Evolutionary conservation across 2,329 filamentous ascomycete genomes (phyloP), one percentile per base, ranked within the genome.

Genomic region (Curvularia hawaiiensis): DNA sequence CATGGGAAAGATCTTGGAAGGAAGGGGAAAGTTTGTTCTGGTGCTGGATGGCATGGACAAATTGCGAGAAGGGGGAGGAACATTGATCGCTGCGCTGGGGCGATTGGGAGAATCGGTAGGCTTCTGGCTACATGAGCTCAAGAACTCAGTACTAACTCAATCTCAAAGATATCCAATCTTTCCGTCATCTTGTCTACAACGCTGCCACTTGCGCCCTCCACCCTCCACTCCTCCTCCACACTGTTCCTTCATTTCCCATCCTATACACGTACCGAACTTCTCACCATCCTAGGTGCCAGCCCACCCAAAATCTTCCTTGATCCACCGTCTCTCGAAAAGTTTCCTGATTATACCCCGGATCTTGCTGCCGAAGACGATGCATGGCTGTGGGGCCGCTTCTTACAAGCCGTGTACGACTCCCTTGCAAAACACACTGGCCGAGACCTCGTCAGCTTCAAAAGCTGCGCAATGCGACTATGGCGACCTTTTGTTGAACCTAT

Each of bases 1-100:
- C 68, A 79, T 98, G 56, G 84, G 83, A 59, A 84, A 82, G 69
- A 79, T 91, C 76, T 76, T 93, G 45, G 78, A 82, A 50, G 80
- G 82, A 3, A 59, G 61, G n/a, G 62, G 49, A 63, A 87, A 88
- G 62, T 92, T 97, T 66, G 87, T 94, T 9, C 77, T 98, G 56
- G 90, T 97, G 11, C 84, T 98, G 61, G 95, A 98, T 79, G 91
- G 87, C 11, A 88, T 98, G 56, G 94, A 98, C 74, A 85, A 84
- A 61, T 90, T 97, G 74, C 84, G 89, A 68, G 94, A 98, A 70
- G 87, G 90, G 6, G 86, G 90, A 6, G 83, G 87, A 3, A 96
- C 91, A 1, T 78, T 98, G 14, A 79, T 97, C 4, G 88, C 93
- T 31, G 92, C 91, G 12, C 78, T 99, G 60, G 91, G 90, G 22